Evolutionary conservation across 306 rosid species (phyloP).

Genomic region (Ziziphus jujuba): DNA sequence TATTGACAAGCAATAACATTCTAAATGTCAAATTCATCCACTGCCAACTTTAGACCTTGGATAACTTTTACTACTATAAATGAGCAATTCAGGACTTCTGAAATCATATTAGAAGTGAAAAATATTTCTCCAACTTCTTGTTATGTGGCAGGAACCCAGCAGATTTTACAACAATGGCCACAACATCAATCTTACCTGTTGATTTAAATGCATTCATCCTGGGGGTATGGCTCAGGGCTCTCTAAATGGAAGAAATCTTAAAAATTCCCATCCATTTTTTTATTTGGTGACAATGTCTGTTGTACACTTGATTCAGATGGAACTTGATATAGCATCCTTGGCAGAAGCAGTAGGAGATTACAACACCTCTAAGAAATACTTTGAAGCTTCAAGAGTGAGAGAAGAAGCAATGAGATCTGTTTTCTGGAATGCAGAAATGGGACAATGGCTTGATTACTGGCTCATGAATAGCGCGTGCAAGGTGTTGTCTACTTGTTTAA

Average conservation of each 20-base stretch:
- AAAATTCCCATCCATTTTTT: slow-evolving; percentile 6
- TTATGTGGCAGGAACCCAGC: slow-evolving; percentile 60
- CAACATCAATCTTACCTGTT: slow-evolving; percentile 79
- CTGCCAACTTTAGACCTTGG: too few species aligned
- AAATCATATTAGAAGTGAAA: too few species aligned
- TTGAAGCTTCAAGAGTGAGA: slow-evolving; percentile 53
- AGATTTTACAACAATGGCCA: slow-evolving; percentile 72
- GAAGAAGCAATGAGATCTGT: slow-evolving; percentile 59
- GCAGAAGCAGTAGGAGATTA: slow-evolving; percentile 68
- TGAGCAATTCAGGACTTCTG: too few species aligned
- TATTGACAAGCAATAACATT: too few species aligned
- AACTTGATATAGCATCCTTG: slow-evolving; percentile 67
- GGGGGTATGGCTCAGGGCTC: slow-evolving; percentile 52
- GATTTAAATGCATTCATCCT: slow-evolving; percentile 77
- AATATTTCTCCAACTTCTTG: background rate
- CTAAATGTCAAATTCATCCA: too few species aligned
- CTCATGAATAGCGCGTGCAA: slow-evolving; percentile 38
- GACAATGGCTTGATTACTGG: slow-evolving; percentile 95
- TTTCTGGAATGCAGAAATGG: slow-evolving; percentile 69
- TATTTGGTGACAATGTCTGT: slow-evolving; percentile 23
- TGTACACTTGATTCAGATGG: slow-evolving; percentile 61
- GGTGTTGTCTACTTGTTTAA: slow-evolving; percentile 27
- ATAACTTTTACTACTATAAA: too few species aligned
- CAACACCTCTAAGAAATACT: slow-evolving; percentile 37
- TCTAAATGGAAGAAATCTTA: slow-evolving; percentile 14